Evolutionary conservation across 352 stramenopile genomes (phyloP), one percentile per base, ranked within the genome.

Genomic region (Phytophthora syringae): DNA sequence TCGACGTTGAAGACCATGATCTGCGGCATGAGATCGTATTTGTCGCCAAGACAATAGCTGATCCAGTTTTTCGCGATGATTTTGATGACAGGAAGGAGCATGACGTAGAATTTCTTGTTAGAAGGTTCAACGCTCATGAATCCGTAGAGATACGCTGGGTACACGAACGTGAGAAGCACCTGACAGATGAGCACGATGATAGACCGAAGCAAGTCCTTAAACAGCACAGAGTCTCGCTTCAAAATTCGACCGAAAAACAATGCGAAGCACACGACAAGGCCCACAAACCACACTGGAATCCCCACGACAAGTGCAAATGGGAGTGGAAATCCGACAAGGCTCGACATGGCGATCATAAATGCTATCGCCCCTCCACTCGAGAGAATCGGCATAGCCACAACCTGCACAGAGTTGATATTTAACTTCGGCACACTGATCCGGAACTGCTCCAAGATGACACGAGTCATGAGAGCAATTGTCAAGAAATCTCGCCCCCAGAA

Each of bases 1-100:
- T 86, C 72, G 32, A 78, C 65, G 20, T 86, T 81, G 66, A 86
- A 80, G 11, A 82, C 70, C 18, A 83, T 67, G 2, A 77, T 67
- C 52, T 86, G 60, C 1, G 74, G 62, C 43, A 74, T 77, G 7
- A 64, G 20, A 36, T 80, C 69, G 11, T 64, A 42, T 12, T 67
- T 72, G 13, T 24, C 30, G 5, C 54, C 55, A 1, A 70, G 22
- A 6, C 53, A 65, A 12, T 28, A 52, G n/a, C 55, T 60, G 28
- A 70, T 80, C 57, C 53, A 64, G 60, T 85, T 82, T 65, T 79
- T 85, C 20, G 60, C 30, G 5, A 53, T 43, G 20, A 84, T 76
- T 52, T 85, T 88, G 45, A 85, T 64, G 2, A 80, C 20, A 0
- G 76, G 74, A 0, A 82, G 56, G 2, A 85, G 5, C 21, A 84